Evolutionary conservation across 768 basidiomycete species (phyloP), one percentile per base, ranked within the genome.

Genomic region (Phylloporus sp.): DNA sequence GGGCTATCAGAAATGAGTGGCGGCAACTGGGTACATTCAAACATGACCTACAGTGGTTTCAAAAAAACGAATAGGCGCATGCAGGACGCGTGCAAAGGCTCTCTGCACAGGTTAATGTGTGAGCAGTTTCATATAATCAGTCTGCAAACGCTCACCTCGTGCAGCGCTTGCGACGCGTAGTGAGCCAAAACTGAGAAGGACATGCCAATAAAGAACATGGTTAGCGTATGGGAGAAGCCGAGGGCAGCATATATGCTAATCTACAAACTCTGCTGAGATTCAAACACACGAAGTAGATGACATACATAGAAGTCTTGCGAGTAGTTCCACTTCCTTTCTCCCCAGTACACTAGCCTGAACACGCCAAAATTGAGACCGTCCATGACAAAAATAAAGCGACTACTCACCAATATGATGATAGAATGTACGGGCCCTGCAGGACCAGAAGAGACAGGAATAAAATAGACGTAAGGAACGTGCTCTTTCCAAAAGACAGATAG

Each of bases 31-130:
- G n/a, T n/a, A n/a, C n/a, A n/a, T n/a, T n/a, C n/a, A n/a, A 21
- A 31, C 35, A 26, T 2, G 35, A 58, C 72, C 56, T 57, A 83
- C 82, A 6, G 86, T 89, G 2, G 84, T 91, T 60, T 94, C 92
- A 60, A 91, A 94, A 70, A 91, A 93, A 7, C 80, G 81, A 84
- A 90, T 91, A 0, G 90, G 90, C 1, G 90, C 88, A 61, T 82
- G 79, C 76, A 94, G 78, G 38, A 92, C 77, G 18, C 83, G 78
- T 8, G 71, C 66, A 44, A 88, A 77, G 6, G 87, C 81, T 49
- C 66, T 68, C 81, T 84, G 33, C 38, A 40, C 38, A n/a, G 33
- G 36, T 46, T 23, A 9, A 23, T 34, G 7, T 3, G 4, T 40
- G 3, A 24, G 28, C 20, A 11, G 18, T 42, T 23, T 33, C 5